Evolutionary conservation across 768 basidiomycete genomes (phyloP).

Genomic region (Melanogaster broomeanus): DNA sequence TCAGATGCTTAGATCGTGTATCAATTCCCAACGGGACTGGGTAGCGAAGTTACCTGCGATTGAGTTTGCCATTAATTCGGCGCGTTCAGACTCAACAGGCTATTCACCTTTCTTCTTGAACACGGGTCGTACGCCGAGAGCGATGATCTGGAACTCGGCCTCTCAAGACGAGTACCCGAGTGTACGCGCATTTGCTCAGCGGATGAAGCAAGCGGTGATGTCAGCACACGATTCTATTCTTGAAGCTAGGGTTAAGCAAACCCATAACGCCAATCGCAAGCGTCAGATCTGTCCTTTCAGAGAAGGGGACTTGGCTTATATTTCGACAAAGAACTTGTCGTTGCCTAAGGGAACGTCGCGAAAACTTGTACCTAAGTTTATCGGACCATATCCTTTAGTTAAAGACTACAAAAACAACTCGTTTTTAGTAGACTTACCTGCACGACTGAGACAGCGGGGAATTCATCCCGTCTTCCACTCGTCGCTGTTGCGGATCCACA

Average conservation of each 20-base stretch:
- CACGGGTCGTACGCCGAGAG: neutral
- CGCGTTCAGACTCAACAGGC: constrained; percentile 16
- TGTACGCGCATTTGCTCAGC: constrained; percentile 25
- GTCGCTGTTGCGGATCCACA: constrained; percentile 24
- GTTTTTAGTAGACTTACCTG: constrained; percentile 29
- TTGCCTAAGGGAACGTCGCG: constrained; percentile 28
- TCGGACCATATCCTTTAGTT: constrained; percentile 33
- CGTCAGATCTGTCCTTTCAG: constrained; percentile 14
- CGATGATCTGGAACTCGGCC: constrained; percentile 23
- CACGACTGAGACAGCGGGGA: constrained; percentile 19
- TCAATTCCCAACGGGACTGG: too few species aligned
- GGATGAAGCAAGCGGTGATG: constrained; percentile 30
- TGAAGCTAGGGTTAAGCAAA: constrained; percentile 34
- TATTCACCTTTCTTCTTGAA: constrained; percentile 21
- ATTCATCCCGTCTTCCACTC: constrained; percentile 37
- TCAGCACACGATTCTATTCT: constrained; percentile 35
- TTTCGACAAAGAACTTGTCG: constrained; percentile 28
- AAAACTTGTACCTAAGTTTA: constrained; percentile 38
- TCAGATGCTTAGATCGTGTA: too few species aligned
- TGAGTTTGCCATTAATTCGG: constrained; percentile 25
- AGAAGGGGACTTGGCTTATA: constrained; percentile 28
- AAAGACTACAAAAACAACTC: constrained; percentile 13
- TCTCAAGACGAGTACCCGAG: constrained; percentile 21
- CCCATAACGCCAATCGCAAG: constrained; percentile 25
- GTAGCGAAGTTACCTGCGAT: too few species aligned